These are phyloP conservation scores for Lenzites betulinus DNA, from an alignment of 768 basidiomycete species.

Conservation along the genomic window DNA sequence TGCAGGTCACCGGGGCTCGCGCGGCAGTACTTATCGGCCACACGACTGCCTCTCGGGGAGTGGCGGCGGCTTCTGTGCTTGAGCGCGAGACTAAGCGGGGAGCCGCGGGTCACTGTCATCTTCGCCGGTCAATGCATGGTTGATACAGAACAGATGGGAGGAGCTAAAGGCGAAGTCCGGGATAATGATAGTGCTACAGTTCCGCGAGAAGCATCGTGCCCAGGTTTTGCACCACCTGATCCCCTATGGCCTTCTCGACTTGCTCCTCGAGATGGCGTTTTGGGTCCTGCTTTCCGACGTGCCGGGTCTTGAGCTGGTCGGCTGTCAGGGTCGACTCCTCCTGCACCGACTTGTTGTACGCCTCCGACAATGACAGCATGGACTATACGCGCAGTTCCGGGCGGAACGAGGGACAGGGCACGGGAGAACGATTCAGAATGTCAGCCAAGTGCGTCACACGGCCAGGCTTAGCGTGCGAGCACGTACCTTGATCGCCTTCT, in stretches of 20 bases:
- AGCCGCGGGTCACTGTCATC: too few species aligned
- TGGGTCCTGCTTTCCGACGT: constrained; percentile 97
- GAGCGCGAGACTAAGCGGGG: neutral
- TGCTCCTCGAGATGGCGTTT: constrained; percentile 97
- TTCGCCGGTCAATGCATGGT: neutral
- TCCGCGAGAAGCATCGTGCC: constrained; percentile 95
- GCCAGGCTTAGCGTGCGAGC: constrained; percentile 24
- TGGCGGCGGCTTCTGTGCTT: constrained; percentile 3
- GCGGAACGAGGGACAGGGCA: constrained; percentile 7
- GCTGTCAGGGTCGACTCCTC: constrained; percentile 95
- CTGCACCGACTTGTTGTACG: constrained; percentile 97
- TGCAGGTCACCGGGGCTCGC: constrained; percentile 13
- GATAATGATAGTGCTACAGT: constrained; percentile 49
- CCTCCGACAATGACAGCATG: constrained; percentile 90
- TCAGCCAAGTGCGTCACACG: constrained; percentile 20
- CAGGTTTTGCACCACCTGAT: constrained; percentile 94
- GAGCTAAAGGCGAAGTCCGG: constrained; percentile 19
- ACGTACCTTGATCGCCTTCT: constrained; percentile 91
- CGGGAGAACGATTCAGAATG: neutral
- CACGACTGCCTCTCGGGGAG: neutral
- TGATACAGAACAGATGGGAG: constrained; percentile 11
- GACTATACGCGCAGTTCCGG: constrained; percentile 48
- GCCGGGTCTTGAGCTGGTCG: constrained; percentile 95
- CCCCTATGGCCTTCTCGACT: constrained; percentile 97
- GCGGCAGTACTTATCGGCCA: constrained; percentile 2